A percentile compares a stretch with the other conserved stretches of the same genome.
phyloP scores from a whole-genome alignment of 192 early-diverging fungal genomes.

The Spizellomyces punctatus region DNA sequence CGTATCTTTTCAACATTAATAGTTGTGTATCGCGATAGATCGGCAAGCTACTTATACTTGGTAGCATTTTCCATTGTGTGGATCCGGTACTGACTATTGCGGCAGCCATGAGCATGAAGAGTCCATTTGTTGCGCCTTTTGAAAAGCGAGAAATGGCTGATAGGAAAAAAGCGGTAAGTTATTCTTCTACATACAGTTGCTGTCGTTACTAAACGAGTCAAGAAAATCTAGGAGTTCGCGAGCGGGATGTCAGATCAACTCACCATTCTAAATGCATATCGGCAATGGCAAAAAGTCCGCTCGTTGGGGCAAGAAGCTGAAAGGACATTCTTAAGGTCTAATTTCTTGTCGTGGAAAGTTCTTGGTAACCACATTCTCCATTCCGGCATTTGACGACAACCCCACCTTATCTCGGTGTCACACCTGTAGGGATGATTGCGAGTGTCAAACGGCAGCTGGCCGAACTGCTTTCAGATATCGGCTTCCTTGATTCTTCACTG shows the following conservation, averaged over 20 bases:
- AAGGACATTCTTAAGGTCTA: conserved; percentile 37
- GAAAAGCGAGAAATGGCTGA: conserved; percentile 50
- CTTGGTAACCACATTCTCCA: conserved; percentile 7
- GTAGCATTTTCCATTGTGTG: conserved; percentile 51
- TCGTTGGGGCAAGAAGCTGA: conserved; percentile 31
- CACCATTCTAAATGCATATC: conserved; percentile 49
- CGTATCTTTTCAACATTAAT: not conserved
- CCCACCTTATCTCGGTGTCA: not conserved
- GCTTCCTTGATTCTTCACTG: conserved; percentile 28
- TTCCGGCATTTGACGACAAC: not conserved
- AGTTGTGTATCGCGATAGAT: conserved; percentile 38
- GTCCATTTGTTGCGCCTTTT: conserved; percentile 53
- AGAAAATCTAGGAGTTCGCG: conserved; percentile 30
- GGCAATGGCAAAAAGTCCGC: conserved; percentile 36
- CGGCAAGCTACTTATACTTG: conserved; percentile 64
- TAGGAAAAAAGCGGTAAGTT: conserved; percentile 21
- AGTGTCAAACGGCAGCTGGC: conserved; percentile 46
- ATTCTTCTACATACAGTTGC: not conserved
- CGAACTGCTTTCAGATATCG: conserved; percentile 46
- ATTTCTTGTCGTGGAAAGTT: conserved; percentile 42
- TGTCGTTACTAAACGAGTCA: not conserved
- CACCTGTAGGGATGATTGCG: conserved; percentile 36
- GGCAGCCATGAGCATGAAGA: conserved; percentile 42
- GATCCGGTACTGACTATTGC: conserved; percentile 56
- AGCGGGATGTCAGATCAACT: conserved; percentile 43